Conservation (phyloP, 495 filamentous ascomycete genomes). For the Jackrogersella multiformis region DNA sequence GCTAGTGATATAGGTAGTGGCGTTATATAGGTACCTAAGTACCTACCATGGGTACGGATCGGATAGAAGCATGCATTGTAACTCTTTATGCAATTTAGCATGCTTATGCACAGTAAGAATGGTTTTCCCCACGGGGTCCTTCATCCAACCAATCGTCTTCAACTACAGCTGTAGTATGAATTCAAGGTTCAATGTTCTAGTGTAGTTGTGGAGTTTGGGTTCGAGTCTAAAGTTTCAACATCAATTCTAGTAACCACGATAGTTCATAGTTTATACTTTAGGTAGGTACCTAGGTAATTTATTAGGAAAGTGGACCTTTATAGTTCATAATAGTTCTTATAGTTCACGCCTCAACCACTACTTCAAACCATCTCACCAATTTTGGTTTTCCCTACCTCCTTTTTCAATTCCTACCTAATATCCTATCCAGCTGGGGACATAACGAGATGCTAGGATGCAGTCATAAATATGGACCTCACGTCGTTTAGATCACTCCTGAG, state of each 20-base stretch:
- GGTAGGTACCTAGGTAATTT: too few species aligned
- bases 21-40: not conserved
- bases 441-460: not conserved
- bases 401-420: not conserved
- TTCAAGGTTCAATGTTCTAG: not conserved
- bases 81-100: not conserved
- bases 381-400: not conserved
- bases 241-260: not conserved
- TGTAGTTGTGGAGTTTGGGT: not conserved
- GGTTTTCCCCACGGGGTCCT: slow-evolving; percentile 22
- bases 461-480: not conserved
- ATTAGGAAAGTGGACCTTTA: too few species aligned
- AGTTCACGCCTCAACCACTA: slow-evolving; percentile 1
- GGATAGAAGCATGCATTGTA: not conserved
- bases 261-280: too few species aligned
- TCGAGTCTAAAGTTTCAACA: slow-evolving; percentile 5
- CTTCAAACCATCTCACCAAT: not conserved
- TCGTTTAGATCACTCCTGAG: not conserved
- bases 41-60: too few species aligned
- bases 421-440: not conserved
- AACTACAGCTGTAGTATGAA: not conserved
- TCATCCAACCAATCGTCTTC: not conserved
- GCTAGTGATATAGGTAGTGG: too few species aligned
- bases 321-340: too few species aligned
- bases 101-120: not conserved